Evolutionary conservation across 192 early-diverging fungal genomes (phyloP).

Genomic region (Backusella parvicylindrica): DNA sequence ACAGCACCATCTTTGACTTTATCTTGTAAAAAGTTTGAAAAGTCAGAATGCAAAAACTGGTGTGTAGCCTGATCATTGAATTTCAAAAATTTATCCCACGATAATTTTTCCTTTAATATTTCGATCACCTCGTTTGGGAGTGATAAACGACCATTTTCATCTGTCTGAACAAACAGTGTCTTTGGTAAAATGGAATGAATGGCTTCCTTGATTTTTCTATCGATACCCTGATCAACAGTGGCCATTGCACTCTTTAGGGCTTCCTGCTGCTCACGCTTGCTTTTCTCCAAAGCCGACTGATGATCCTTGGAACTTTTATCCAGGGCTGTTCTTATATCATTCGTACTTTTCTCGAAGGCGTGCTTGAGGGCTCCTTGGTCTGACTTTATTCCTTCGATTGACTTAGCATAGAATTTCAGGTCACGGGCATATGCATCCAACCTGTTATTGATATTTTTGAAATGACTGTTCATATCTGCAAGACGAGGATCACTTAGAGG

Average conservation of each 20-base stretch:
- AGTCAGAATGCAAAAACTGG: not conserved
- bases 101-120: not conserved
- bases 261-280: not conserved
- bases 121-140: not conserved
- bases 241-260: not conserved
- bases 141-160: not conserved
- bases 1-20: not conserved
- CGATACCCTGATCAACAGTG: not conserved
- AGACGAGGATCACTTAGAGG: not conserved
- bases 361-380: not conserved
- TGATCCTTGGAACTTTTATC: not conserved
- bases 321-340: not conserved
- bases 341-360: not conserved
- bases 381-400: not conserved
- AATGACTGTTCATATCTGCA: not conserved
- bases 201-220: not conserved
- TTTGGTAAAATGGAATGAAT: not conserved
- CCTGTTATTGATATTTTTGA: not conserved
- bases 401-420: not conserved
- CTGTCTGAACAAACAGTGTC: not conserved
- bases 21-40: not conserved
- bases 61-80: not conserved
- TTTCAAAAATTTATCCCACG: constrained; percentile 2
- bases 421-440: not conserved
- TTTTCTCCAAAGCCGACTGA: not conserved